A percentile compares a stretch with the other conserved stretches of the same genome.
Conservation (phyloP, 306 rosid genomes). For the Nissolia schottii region DNA sequence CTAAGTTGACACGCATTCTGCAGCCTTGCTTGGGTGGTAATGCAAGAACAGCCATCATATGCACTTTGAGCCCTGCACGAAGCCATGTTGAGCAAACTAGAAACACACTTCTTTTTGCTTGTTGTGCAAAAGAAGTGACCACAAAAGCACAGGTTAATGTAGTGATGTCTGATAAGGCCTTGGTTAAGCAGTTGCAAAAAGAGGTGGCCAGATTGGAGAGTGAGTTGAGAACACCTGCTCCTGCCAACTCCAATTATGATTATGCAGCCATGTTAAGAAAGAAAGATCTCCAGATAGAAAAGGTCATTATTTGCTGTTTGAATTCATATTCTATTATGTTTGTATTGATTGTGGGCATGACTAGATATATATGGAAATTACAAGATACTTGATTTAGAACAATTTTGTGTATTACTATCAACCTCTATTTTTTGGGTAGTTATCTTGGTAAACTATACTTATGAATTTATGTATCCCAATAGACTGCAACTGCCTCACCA, state of each 20-base stretch:
- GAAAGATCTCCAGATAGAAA: slow-evolving; percentile 94
- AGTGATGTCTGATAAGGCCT: slow-evolving; percentile 96
- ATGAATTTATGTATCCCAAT: neutral
- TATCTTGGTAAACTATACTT: neutral
- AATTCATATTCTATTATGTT: slow-evolving; percentile 1
- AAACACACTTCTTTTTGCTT: slow-evolving; percentile 96
- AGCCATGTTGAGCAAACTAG: slow-evolving; percentile 97
- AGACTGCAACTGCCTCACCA: neutral
- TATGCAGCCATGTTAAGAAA: slow-evolving; percentile 66
- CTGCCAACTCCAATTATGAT: slow-evolving; percentile 58
- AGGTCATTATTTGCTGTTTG: slow-evolving; percentile 47
- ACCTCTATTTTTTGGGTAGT: neutral
- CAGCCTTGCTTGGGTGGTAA: slow-evolving; percentile 98
- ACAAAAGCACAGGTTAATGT: slow-evolving; percentile 98
- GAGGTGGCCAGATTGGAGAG: slow-evolving; percentile 96
- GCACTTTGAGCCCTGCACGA: slow-evolving; percentile 97
- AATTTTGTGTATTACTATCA: neutral
- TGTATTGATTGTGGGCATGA: slow-evolving; percentile 6
- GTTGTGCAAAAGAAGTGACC: slow-evolving; percentile 96
- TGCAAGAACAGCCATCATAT: slow-evolving; percentile 97
- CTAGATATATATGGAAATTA: neutral
- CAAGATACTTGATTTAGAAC: slow-evolving; percentile 3
- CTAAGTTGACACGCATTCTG: slow-evolving; percentile 91
- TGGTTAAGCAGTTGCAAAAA: slow-evolving; percentile 93
- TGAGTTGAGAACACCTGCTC: slow-evolving; percentile 76